Evolutionary conservation across 352 stramenopile species (phyloP).

Genomic region (Elongisporangium undulatum): DNA sequence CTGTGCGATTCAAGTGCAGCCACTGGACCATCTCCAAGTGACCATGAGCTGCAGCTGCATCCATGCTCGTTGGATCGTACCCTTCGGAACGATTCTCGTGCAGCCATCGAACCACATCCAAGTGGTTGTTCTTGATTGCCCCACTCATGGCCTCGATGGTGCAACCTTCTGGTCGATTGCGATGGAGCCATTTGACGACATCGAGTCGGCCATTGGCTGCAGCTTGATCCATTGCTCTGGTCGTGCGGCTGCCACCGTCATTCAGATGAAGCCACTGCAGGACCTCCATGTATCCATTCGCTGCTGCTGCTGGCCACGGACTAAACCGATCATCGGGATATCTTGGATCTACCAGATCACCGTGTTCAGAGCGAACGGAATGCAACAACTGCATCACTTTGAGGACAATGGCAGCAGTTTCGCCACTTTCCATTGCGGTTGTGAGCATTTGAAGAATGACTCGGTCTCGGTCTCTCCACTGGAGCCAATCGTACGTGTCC

Average conservation of each 20-base stretch:
- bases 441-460: too few relatives aligned
- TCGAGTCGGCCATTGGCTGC: conserved; percentile 23
- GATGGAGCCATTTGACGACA: conserved; percentile 25
- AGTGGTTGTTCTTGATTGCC: conserved; percentile 16
- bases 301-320: too few relatives aligned
- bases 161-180: conserved; percentile 21
- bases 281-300: too few relatives aligned
- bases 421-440: too few relatives aligned
- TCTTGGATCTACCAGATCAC: too few relatives aligned
- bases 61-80: conserved; percentile 28
- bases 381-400: too few relatives aligned
- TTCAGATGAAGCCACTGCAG: conserved; percentile 30
- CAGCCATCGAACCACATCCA: conserved; percentile 25
- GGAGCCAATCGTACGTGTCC: too few relatives aligned
- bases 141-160: conserved; percentile 22
- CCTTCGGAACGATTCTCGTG: conserved; percentile 20
- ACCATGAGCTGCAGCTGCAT: conserved; percentile 20
- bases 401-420: too few relatives aligned
- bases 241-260: conserved; percentile 17
- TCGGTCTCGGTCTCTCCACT: too few relatives aligned
- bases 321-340: too few relatives aligned
- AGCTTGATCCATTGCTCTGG: conserved; percentile 20
- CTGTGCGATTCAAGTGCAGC: conserved; percentile 19
- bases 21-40: conserved; percentile 23
- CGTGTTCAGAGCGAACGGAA: too few relatives aligned